A percentile compares a stretch with the other conserved stretches of the same genome.
Evolutionary conservation across 768 basidiomycete genomes (phyloP).

Genomic region (Calocybe indica): DNA sequence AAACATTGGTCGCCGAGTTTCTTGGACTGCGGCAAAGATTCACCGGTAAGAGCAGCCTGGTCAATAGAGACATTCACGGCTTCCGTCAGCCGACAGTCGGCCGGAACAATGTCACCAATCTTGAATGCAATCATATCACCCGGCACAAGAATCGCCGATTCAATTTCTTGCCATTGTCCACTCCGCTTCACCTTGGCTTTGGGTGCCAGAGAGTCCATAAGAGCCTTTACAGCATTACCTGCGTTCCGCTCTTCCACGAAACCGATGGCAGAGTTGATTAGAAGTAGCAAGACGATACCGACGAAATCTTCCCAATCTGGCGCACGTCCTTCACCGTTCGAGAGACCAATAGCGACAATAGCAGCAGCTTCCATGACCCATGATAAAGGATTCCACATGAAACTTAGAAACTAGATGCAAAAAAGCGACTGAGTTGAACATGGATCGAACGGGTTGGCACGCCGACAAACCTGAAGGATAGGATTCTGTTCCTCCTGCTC

Average conservation of each 20-base stretch:
- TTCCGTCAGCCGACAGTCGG: constrained; percentile 95
- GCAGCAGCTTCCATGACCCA: constrained; percentile 99
- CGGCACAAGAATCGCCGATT: constrained; percentile 84
- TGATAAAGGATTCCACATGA: constrained; percentile 99
- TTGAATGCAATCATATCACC: constrained; percentile 98
- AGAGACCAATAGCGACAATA: constrained; percentile 90
- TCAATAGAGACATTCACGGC: constrained; percentile 98
- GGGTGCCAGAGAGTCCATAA: constrained; percentile 98
- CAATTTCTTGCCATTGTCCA: constrained; percentile 84
- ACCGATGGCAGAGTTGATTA: constrained; percentile 96
- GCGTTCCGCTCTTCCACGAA: constrained; percentile 98
- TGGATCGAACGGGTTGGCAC: not conserved
- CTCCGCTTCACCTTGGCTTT: constrained; percentile 92
- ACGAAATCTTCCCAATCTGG: constrained; percentile 98
- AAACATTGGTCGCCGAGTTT: constrained; percentile 95
- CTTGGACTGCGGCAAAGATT: constrained; percentile 91
- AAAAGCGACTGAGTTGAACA: constrained; percentile 3
- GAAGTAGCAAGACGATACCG: constrained; percentile 87
- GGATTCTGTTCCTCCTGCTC: constrained; percentile 88
- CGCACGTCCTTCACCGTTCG: constrained; percentile 80
- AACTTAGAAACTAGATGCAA: constrained; percentile 67
- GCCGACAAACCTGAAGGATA: constrained; percentile 66
- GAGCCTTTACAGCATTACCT: constrained; percentile 97
- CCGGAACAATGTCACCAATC: constrained; percentile 97
- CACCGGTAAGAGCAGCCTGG: constrained; percentile 96